Evolutionary conservation across 306 rosid species (phyloP), one percentile per base, ranked within the genome.

Genomic region (Ormosia semicastrata): DNA sequence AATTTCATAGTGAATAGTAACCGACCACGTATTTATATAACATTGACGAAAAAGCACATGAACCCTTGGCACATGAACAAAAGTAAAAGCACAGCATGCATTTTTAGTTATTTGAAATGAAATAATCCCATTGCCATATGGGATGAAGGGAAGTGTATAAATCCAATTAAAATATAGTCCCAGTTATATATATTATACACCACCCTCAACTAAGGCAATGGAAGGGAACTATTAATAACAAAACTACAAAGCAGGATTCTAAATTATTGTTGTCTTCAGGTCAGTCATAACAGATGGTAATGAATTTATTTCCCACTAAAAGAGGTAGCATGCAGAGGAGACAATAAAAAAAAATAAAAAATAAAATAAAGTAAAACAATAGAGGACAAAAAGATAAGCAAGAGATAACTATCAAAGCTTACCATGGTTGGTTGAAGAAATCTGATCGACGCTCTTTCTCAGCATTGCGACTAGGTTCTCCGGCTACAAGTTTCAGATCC

Each of bases 401-500:
- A 80, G 67, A 71, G 37, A 79, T 9, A 40, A 37, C 14, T 8
- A 8, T 60, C 32, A 50, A 68, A 79, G 44, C 86, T 79, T 89
- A 96, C 99, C 99, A 96, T 72, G 99, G 97, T 78, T 93, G 99
- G 86, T 90, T 89, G 91, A 93, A 96, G 86, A 96, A 92, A 53
- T 96, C 98, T 59, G 99, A 87, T 10, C 91, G 89, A 1, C 97
- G 94, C 90, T 93, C 97, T 88, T 89, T 96, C 66, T 96, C 98
- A 66, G 88, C 88, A 82, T 63, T 96, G 39, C 97, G 97, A 87
- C 98, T 94, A 1, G 93, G 90, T 88, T 93, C 99, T 80, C 99
- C 99, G 8, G 98, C 91, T 5, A 88, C 93, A 60, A 91, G 76
- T 85, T 96, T 96, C 73, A 96, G 87, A 87, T 96, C 99, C 91